Conservation (phyloP, 1,284 basidiomycete species). For the Phlebopus sp. region DNA sequence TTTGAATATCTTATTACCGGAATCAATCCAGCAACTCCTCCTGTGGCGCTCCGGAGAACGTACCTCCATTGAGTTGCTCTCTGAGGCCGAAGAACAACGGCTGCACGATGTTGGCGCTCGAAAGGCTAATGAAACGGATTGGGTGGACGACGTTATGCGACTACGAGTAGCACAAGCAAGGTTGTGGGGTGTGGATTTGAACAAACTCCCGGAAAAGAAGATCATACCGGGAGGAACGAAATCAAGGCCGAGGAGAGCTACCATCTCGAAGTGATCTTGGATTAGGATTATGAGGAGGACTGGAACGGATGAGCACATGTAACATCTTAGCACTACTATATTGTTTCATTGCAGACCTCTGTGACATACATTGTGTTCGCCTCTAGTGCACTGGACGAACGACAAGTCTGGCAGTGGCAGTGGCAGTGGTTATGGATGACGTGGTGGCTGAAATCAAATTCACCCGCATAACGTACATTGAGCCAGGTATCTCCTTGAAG, state of each 20-base stretch:
- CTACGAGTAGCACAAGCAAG: constrained; percentile 40
- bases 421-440: background rate
- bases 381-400: too few relatives aligned
- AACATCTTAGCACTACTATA: background rate
- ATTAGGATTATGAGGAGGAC: background rate
- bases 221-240: constrained; percentile 25
- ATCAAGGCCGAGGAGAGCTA: constrained; percentile 26
- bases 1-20: constrained; percentile 63
- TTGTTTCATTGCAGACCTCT: background rate
- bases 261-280: constrained; percentile 15
- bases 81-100: constrained; percentile 49
- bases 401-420: too few relatives aligned
- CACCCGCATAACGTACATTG: background rate
- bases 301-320: too few relatives aligned
- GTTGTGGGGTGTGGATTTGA: constrained; percentile 19
- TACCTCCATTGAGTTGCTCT: constrained; percentile 43
- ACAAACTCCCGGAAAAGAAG: constrained; percentile 20
- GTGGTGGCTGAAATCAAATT: background rate
- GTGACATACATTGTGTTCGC: too few relatives aligned
- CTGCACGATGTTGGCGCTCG: constrained; percentile 48
- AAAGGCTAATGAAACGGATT: constrained; percentile 54
- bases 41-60: constrained; percentile 65
- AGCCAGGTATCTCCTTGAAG: too few relatives aligned
- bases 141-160: constrained; percentile 62
- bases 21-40: constrained; percentile 64